A percentile compares a stretch with the other conserved stretches of the same genome.
phyloP scores from a whole-genome alignment of 2,329 filamentous ascomycete species.

The Trichoderma breve region DNA sequence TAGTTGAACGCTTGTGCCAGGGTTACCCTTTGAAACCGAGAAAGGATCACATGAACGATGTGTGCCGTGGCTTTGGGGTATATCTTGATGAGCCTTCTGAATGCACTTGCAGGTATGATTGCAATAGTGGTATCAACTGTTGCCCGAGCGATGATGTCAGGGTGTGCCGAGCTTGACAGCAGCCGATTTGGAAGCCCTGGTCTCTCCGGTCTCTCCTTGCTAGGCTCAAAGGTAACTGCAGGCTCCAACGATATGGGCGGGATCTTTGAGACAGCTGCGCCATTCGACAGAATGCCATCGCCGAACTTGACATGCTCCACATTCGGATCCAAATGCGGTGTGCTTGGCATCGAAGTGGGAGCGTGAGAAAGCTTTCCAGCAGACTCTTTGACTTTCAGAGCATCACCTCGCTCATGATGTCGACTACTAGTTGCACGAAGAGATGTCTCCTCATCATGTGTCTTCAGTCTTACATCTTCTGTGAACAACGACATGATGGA shows the following conservation, averaged over 20 bases:
- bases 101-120: slow-evolving; percentile 95
- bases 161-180: slow-evolving; percentile 76
- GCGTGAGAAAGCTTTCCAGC: slow-evolving; percentile 18
- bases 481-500: slow-evolving; percentile 97
- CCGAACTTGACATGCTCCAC: slow-evolving; percentile 23
- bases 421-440: slow-evolving; percentile 28
- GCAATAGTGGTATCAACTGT: slow-evolving; percentile 97
- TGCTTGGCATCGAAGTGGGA: slow-evolving; percentile 37
- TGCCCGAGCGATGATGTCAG: slow-evolving; percentile 93
- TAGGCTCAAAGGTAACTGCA: slow-evolving; percentile 29
- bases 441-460: slow-evolving; percentile 58
- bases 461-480: slow-evolving; percentile 81
- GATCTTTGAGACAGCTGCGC: slow-evolving; percentile 49
- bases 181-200: slow-evolving; percentile 44
- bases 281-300: slow-evolving; percentile 19
- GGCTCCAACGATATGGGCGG: slow-evolving; percentile 73
- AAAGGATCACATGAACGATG: slow-evolving; percentile 96
- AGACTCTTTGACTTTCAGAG: slow-evolving; percentile 27
- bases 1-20: slow-evolving; percentile 94
- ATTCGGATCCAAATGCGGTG: slow-evolving; percentile 38
- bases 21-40: slow-evolving; percentile 89
- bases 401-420: slow-evolving; percentile 32
- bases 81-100: slow-evolving; percentile 84
- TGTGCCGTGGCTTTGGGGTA: slow-evolving; percentile 96
- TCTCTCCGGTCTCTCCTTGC: slow-evolving; percentile 37